Evolutionary conservation across 768 basidiomycete species (phyloP).

Genomic region (Suillus variegatus): DNA sequence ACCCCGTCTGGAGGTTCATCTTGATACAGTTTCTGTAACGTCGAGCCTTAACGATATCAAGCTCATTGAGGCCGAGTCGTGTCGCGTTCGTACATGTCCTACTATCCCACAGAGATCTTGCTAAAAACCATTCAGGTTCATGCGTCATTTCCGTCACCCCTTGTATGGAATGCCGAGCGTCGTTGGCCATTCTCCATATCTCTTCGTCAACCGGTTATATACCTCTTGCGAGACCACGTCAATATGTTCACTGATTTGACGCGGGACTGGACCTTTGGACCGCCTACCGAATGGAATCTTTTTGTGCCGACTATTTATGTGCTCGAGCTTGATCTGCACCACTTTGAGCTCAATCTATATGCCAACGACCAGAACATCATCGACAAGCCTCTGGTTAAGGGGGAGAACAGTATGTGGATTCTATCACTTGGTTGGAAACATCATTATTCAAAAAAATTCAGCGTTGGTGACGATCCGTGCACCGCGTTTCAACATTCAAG

Average conservation of each 20-base stretch:
- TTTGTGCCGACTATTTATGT: constrained; percentile 84
- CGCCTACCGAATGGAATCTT: constrained; percentile 74
- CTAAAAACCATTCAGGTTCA: constrained; percentile 48
- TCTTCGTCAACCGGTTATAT: constrained; percentile 71
- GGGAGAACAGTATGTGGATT: constrained; percentile 74
- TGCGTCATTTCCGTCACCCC: constrained; percentile 75
- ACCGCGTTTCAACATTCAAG: constrained; percentile 47
- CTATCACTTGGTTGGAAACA: not conserved
- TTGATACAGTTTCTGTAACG: constrained; percentile 74
- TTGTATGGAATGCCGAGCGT: constrained; percentile 80
- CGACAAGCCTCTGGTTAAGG: constrained; percentile 75
- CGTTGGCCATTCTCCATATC: constrained; percentile 78
- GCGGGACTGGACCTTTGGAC: constrained; percentile 88
- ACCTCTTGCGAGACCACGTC: constrained; percentile 88
- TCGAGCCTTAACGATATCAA: constrained; percentile 90
- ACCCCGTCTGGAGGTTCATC: constrained; percentile 75
- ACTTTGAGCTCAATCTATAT: constrained; percentile 78
- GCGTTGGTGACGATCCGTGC: constrained; percentile 76
- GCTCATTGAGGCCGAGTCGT: constrained; percentile 75
- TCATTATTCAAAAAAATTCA: constrained; percentile 29
- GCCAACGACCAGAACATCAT: constrained; percentile 98
- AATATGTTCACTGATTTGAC: constrained; percentile 94
- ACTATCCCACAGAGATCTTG: constrained; percentile 2
- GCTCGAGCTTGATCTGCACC: constrained; percentile 68
- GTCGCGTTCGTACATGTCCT: constrained; percentile 52